Evolutionary conservation across 2,329 filamentous ascomycete genomes (phyloP), one percentile per base, ranked within the genome.

Genomic region (Ascosphaera acerosa): DNA sequence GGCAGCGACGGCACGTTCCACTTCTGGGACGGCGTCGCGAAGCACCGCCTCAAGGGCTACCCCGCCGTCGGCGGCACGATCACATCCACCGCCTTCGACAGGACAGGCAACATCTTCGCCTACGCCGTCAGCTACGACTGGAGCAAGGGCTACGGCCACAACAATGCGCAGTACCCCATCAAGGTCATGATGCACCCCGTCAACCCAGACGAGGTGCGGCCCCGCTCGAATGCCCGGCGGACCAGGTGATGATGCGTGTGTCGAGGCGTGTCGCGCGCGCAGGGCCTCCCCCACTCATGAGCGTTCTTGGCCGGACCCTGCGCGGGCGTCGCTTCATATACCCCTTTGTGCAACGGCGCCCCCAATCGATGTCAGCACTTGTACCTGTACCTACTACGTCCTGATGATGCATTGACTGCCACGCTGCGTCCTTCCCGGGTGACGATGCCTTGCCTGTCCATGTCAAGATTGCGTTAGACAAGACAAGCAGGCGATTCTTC

Each of bases 101-200:
- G 70, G 43, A 74, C 62, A 35, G 87, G 87, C 32, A 72, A 54
- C 46, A 80, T 84, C 44, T 87, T 87, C 47, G 77, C 77, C 10
- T 87, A 87, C 43, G 80, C 82, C 16, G 68, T 92, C 30, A 81
- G 80, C 49, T 97, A 97, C 51, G 87, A 97, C 57, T 97, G 87
- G 87, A 81, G 76, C 57, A 94, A 97, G 60, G 87, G 87, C 10
- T 92, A 84, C 56, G 68, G 76, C 39, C 67, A 62, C 40, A 94
- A 94, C 54, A 87, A 61, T 16, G 69, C 70, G 34, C 64, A 63
- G 33, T 44, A 45, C 15, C 68, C 76, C 6, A 76, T 68, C 51
- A 87, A 87, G 57, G 71, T 87, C 32, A 81, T 81, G 71, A 61
- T 90, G 48, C 77, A 89, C 48, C 71, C 76, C 2, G 67, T 89